Evolutionary conservation across 768 basidiomycete genomes (phyloP), one percentile per base, ranked within the genome.

Genomic region (Coprinopsis strossmayeri): DNA sequence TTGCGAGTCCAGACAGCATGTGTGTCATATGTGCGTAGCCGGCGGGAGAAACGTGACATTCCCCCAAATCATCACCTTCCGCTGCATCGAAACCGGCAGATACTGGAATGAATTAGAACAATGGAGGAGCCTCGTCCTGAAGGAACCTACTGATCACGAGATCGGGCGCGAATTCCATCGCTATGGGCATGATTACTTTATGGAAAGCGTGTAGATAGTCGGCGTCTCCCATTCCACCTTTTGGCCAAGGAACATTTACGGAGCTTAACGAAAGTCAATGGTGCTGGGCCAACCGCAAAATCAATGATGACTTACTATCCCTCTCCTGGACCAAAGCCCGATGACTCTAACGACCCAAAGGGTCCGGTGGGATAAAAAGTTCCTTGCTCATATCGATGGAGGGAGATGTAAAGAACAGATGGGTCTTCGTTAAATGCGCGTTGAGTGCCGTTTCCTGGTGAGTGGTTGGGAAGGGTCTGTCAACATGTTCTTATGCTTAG

Each of bases 21-120:
- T 97, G 89, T 4, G 96, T 96, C 94, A 99, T 98, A 58, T 98
- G 96, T 0, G 92, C 92, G 63, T 92, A 99, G 3, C 94, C 96
- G 15, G 82, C 78, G 0, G 96, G 96, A 3, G 89, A 78, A 51
- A 99, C 94, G 55, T 82, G 72, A 58, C 94, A 97, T 67, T 86
- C 87, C 28, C 96, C 96, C 3, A 99, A 75, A 30, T 83, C 81
- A 59, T 99, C 96, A 2, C 96, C 96, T 24, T 76, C 78, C 0
- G 96, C 96, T 7, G 96, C 96, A 59, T 99, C 96, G 60, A 97
- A 99, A 2, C 96, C 96, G 15, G 96, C 92, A 5, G 95, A 97
- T 59, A 99, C 96, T 99, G 49, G 25, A 1, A 45, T 34, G 7
- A 45, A 17, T 30, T 23, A 46, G 17, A 5, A 20, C 2, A 7